A percentile compares a stretch with the other conserved stretches of the same genome.
Evolutionary conservation across 2,329 filamentous ascomycete species (phyloP).

Genomic region (Aspergillus pseudotamarii): DNA sequence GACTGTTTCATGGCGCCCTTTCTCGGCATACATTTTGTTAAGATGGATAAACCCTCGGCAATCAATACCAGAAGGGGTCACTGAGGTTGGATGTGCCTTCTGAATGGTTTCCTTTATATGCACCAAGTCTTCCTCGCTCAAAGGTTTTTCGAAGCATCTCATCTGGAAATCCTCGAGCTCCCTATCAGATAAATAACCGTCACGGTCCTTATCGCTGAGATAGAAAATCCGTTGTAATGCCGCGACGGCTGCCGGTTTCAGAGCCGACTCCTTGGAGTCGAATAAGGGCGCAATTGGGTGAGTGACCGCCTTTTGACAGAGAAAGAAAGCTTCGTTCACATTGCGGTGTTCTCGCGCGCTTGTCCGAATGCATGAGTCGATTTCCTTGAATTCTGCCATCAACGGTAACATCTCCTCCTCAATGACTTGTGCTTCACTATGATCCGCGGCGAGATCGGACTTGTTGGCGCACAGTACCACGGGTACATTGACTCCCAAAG

Average conservation of each 20-base stretch:
- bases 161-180: conserved; percentile 90
- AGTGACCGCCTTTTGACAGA: conserved; percentile 97
- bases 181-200: conserved; percentile 84
- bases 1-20: conserved; percentile 95
- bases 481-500: conserved; percentile 95
- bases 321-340: conserved; percentile 94
- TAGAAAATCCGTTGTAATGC: conserved; percentile 92
- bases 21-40: conserved; percentile 96
- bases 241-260: conserved; percentile 87
- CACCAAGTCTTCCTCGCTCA: conserved; percentile 77
- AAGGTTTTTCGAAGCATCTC: conserved; percentile 86
- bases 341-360: conserved; percentile 91
- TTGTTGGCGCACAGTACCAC: conserved; percentile 98
- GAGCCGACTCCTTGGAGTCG: conserved; percentile 85
- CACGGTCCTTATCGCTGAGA: conserved; percentile 93
- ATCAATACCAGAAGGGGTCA: conserved; percentile 73
- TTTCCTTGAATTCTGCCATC: conserved; percentile 98
- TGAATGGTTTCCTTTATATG: conserved; percentile 90
- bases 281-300: conserved; percentile 96
- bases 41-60: conserved; percentile 82
- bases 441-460: conserved; percentile 78
- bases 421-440: conserved; percentile 78
- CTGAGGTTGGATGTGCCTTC: conserved; percentile 65
- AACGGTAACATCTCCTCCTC: conserved; percentile 98
- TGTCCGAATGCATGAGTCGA: conserved; percentile 94